Evolutionary conservation across 23 red algal genomes (phyloP), one percentile per base, ranked within the genome.

Genomic region (Rhodosorus marinus): DNA sequence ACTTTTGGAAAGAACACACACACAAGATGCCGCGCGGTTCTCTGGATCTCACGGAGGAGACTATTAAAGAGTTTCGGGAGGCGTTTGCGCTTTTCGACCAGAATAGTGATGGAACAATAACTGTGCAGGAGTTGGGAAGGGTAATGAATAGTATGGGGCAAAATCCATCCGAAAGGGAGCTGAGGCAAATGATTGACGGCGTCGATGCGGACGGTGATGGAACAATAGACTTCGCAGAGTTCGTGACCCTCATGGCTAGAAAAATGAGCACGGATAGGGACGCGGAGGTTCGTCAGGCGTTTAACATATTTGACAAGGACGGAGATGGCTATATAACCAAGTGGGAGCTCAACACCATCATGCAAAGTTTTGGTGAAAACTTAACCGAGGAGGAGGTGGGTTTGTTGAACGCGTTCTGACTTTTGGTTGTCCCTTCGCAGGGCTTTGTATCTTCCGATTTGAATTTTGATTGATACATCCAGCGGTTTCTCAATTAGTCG

Each of bases 371-470:
- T 20, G 88, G 88, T 28, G 77, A 95, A 41, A 81, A 83, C 51
- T 74, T 95, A 22, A 72, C 88, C 5, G 77, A 83, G 21, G 88
- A 95, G 42, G 88, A 95, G n/a, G n/a, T n/a, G n/a, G n/a, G n/a
- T n/a, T n/a, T n/a, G n/a, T n/a, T n/a, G n/a, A n/a, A n/a, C n/a
- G n/a, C n/a, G n/a, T n/a, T n/a, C n/a, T n/a, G n/a, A n/a, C n/a
- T n/a, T n/a, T n/a, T n/a, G n/a, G n/a, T n/a, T n/a, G n/a, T n/a
- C n/a, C n/a, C n/a, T n/a, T n/a, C n/a, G n/a, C n/a, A n/a, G n/a
- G n/a, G n/a, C n/a, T n/a, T n/a, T n/a, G n/a, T n/a, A n/a, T n/a
- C n/a, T n/a, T n/a, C n/a, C n/a, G n/a, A n/a, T n/a, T n/a, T n/a
- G n/a, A n/a, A n/a, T n/a, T n/a, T n/a, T n/a, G n/a, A n/a, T n/a